Conservation (phyloP, 768 basidiomycete species). For the Cytidiella melzeri region DNA sequence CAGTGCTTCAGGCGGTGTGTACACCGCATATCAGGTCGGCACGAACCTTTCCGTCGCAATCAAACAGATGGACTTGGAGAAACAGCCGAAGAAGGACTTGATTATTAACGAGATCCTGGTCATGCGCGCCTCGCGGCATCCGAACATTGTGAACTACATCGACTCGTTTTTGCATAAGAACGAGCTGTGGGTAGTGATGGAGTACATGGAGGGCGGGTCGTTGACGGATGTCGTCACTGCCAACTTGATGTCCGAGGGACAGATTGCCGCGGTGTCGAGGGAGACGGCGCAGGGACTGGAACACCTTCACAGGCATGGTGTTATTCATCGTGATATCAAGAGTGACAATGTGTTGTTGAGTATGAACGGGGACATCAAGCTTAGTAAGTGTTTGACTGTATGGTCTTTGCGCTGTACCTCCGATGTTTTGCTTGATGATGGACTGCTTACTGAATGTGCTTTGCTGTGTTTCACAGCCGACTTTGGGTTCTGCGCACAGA, state of each 20-base stretch:
- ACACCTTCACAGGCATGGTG: conserved; percentile 92
- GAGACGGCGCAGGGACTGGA: conserved; percentile 91
- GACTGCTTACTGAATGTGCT: background rate
- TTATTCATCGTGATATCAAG: conserved; percentile 99
- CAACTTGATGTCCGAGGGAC: conserved; percentile 96
- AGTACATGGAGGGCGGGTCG: conserved; percentile 97
- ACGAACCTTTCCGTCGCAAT: conserved; percentile 93
- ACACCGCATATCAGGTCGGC: conserved; percentile 96
- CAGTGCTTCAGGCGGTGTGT: conserved; percentile 96
- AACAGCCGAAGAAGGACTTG: conserved; percentile 98
- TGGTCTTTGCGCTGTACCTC: background rate
- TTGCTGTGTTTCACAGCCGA: conserved; percentile 59
- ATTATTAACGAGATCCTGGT: conserved; percentile 99
- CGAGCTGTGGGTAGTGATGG: conserved; percentile 99
- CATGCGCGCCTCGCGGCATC: conserved; percentile 93
- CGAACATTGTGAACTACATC: conserved; percentile 99
- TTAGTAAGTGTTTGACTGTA: conserved; percentile 58
- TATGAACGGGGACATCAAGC: conserved; percentile 93
- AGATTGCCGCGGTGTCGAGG: conserved; percentile 93
- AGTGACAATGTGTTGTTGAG: conserved; percentile 94
- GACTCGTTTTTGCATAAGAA: conserved; percentile 98
- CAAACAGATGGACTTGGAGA: conserved; percentile 99
- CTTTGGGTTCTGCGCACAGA: conserved; percentile 98
- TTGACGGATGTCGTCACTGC: conserved; percentile 94
- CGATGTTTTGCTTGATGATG: background rate